A percentile compares a stretch with the other conserved stretches of the same genome.
These are phyloP conservation scores for Pisolithus albus DNA, from an alignment of 768 basidiomycete genomes.

Conservation along the genomic window DNA sequence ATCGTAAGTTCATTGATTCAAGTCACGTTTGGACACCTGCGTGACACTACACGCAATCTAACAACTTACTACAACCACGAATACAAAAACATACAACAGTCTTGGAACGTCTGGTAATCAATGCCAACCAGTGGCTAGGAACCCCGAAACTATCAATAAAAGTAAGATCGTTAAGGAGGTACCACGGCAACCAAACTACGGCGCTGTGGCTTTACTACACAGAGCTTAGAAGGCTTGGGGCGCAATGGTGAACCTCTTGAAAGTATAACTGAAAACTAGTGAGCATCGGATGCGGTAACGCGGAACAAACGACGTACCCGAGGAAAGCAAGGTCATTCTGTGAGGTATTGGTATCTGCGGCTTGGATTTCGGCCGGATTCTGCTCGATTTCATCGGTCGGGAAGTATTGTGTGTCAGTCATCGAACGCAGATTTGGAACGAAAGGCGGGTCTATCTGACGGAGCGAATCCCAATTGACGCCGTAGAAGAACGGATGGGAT, in stretches of 20 bases:
- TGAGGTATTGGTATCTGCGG: constrained; percentile 33
- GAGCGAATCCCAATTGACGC: constrained; percentile 89
- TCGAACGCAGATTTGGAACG: constrained; percentile 87
- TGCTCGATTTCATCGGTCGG: constrained; percentile 92
- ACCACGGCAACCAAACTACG: too few relatives aligned
- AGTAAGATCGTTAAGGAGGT: neutral
- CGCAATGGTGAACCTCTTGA: constrained; percentile 68
- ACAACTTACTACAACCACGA: too few relatives aligned
- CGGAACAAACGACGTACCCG: constrained; percentile 35
- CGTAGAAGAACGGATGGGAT: constrained; percentile 88
- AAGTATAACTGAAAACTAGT: constrained; percentile 52
- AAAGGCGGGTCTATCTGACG: constrained; percentile 91
- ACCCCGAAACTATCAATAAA: neutral
- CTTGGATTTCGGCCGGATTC: constrained; percentile 41
- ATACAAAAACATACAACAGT: neutral
- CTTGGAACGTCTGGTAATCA: neutral
- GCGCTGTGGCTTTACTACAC: neutral
- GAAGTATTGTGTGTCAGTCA: constrained; percentile 98
- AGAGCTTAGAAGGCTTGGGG: constrained; percentile 43
- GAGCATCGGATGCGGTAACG: constrained; percentile 1
- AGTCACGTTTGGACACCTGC: too few relatives aligned
- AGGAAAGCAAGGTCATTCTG: constrained; percentile 62
- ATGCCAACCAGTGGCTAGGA: neutral
- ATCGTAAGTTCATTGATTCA: too few relatives aligned
- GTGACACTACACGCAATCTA: too few relatives aligned